Conservation (phyloP, 2,329 filamentous ascomycete genomes). For the Zelopaecilomyces penicillatus region DNA sequence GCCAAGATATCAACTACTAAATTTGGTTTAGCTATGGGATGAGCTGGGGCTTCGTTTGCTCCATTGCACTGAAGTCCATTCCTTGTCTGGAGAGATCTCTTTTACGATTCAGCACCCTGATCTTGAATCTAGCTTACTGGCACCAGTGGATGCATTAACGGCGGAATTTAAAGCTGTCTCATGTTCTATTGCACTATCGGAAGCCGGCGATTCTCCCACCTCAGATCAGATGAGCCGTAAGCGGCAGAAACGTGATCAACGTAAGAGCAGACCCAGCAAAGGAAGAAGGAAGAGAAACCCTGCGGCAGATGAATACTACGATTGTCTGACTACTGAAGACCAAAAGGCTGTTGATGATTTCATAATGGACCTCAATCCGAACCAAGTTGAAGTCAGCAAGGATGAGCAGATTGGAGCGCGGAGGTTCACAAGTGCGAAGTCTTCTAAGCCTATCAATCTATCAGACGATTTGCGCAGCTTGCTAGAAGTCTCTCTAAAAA, state of each 20-base stretch:
- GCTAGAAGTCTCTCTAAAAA: slow-evolving; percentile 15
- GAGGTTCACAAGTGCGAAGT: neutral
- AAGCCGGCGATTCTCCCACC: neutral
- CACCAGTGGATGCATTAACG: slow-evolving; percentile 17
- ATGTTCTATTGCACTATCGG: slow-evolving; percentile 18
- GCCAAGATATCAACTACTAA: neutral
- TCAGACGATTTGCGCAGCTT: slow-evolving; percentile 1
- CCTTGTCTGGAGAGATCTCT: slow-evolving; percentile 12
- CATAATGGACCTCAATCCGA: slow-evolving; percentile 5
- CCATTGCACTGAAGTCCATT: slow-evolving; percentile 1
- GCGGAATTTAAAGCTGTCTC: slow-evolving; percentile 19
- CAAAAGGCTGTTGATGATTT: slow-evolving; percentile 22
- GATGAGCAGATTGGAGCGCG: neutral
- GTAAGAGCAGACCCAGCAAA: neutral
- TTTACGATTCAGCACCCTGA: slow-evolving; percentile 31
- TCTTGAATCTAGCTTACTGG: slow-evolving; percentile 21
- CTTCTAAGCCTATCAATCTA: too few species aligned
- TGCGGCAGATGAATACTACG: slow-evolving; percentile 5
- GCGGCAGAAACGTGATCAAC: slow-evolving; percentile 4
- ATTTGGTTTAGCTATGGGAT: slow-evolving; percentile 21
- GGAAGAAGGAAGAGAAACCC: neutral
- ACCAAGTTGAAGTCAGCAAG: neutral
- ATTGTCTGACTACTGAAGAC: slow-evolving; percentile 14
- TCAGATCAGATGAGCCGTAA: slow-evolving; percentile 5
- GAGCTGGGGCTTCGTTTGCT: slow-evolving; percentile 21